These are phyloP conservation scores for Alternaria hordeiaustralica DNA, from an alignment of 2,329 filamentous ascomycete genomes.

Conservation along the genomic window DNA sequence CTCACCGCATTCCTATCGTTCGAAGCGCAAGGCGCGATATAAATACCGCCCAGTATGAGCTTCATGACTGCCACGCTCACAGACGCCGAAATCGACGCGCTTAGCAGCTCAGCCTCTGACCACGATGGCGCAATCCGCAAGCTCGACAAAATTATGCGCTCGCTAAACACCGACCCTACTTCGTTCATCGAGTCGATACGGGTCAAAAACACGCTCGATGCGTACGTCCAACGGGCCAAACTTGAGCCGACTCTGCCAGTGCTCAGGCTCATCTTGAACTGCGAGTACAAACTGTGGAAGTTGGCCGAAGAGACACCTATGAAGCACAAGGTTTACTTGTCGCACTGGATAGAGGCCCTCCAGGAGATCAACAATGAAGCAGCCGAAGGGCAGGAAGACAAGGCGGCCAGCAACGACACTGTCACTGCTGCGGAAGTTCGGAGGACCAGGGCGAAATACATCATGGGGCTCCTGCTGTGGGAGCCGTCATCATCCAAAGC, in stretches of 20 bases:
- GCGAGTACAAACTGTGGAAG: slow-evolving; percentile 46
- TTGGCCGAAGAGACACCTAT: slow-evolving; percentile 39
- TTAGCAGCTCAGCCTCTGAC: slow-evolving; percentile 28
- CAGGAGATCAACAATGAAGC: slow-evolving; percentile 19
- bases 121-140: slow-evolving; percentile 16
- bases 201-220: slow-evolving; percentile 43
- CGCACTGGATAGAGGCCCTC: slow-evolving; percentile 50
- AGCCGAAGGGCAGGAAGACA: not conserved
- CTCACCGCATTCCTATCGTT: slow-evolving; percentile 14
- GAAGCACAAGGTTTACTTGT: slow-evolving; percentile 47
- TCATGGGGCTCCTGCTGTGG: slow-evolving; percentile 33
- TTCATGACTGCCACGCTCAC: slow-evolving; percentile 33
- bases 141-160: slow-evolving; percentile 11
- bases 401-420: not conserved
- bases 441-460: slow-evolving; percentile 29
- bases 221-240: slow-evolving; percentile 27
- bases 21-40: slow-evolving; percentile 24
- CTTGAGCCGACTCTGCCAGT: slow-evolving; percentile 24
- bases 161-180: not conserved
- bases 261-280: slow-evolving; percentile 41
- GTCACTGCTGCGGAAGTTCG: slow-evolving; percentile 25
- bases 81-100: slow-evolving; percentile 26
- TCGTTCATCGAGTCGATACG: slow-evolving; percentile 24
- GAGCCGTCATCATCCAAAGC: not conserved
- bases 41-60: slow-evolving; percentile 33